phyloP scores from a whole-genome alignment of 139 green algal species.

The Closterium sp. region DNA sequence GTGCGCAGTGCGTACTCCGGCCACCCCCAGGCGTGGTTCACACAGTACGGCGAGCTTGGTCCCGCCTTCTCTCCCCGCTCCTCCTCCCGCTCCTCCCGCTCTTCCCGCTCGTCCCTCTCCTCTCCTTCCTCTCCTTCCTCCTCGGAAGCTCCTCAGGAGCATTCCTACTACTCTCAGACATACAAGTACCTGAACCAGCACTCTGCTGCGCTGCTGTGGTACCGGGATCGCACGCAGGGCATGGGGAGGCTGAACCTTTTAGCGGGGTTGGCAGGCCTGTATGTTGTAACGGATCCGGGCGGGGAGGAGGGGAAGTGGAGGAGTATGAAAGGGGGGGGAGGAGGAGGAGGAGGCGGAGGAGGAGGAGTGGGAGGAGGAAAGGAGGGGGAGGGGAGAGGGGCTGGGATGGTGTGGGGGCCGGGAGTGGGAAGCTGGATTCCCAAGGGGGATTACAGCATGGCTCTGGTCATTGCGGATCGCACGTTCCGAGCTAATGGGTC shows the following conservation, averaged over 20 bases:
- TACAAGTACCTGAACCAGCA: constrained; percentile 29
- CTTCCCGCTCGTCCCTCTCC: neutral
- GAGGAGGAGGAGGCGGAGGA: neutral
- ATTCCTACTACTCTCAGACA: neutral
- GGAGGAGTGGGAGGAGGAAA: neutral
- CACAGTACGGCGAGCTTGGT: neutral
- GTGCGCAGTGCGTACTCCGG: neutral
- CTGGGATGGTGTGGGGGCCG: neutral
- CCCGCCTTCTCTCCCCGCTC: neutral
- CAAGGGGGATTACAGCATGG: neutral
- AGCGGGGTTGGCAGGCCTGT: constrained; percentile 21
- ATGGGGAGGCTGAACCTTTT: constrained; percentile 23
- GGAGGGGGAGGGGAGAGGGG: neutral
- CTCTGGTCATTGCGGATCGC: neutral
- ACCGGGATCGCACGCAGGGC: constrained; percentile 28
- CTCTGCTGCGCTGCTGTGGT: constrained; percentile 18
- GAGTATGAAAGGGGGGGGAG: neutral
- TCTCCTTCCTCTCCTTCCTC: too few relatives aligned
- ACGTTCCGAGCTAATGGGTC: constrained; percentile 12
- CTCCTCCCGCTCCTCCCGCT: neutral
- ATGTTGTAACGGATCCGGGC: constrained; percentile 22
- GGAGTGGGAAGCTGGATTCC: neutral
- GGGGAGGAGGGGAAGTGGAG: neutral
- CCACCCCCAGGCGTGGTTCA: constrained; percentile 18
- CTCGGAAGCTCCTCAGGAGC: neutral